These are phyloP conservation scores for Glycine soja DNA, from an alignment of 306 rosid genomes.

Conservation along the genomic window DNA sequence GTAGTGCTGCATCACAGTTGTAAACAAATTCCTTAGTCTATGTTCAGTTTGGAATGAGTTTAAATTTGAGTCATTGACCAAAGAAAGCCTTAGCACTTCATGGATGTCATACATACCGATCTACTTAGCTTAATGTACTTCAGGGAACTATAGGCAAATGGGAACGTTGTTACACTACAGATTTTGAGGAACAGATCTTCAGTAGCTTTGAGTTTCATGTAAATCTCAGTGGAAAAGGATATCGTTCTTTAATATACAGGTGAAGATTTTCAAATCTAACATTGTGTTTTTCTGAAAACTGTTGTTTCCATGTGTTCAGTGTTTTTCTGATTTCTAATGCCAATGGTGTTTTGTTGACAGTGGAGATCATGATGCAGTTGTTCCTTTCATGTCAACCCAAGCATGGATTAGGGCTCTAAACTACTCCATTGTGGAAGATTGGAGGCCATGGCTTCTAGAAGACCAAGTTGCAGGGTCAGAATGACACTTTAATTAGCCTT, in stretches of 20 bases:
- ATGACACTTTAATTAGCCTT: not conserved
- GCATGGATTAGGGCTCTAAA: slow-evolving; percentile 64
- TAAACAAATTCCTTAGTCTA: not conserved
- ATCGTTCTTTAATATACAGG: slow-evolving; percentile 63
- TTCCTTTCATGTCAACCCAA: slow-evolving; percentile 58
- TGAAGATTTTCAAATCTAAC: slow-evolving; percentile 36
- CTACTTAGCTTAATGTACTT: not conserved
- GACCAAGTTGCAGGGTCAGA: slow-evolving; percentile 61
- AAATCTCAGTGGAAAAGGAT: slow-evolving; percentile 51
- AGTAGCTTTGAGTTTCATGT: slow-evolving; percentile 52
- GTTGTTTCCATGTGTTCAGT: not conserved
- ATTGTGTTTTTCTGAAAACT: not conserved
- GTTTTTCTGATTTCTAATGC: not conserved
- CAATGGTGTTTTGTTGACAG: slow-evolving; percentile 30
- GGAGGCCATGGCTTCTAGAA: slow-evolving; percentile 60
- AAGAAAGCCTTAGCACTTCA: not conserved
- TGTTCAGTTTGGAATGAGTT: not conserved
- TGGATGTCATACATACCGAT: not conserved
- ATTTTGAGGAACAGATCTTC: not conserved
- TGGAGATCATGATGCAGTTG: slow-evolving; percentile 56
- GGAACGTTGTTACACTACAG: slow-evolving; percentile 15
- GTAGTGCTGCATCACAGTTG: not conserved
- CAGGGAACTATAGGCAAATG: slow-evolving; percentile 44
- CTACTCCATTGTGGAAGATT: slow-evolving; percentile 49
- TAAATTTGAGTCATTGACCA: slow-evolving; percentile 12